These are phyloP conservation scores for Alternaria triticina DNA, from an alignment of 2,329 filamentous ascomycete species.

Conservation along the genomic window DNA sequence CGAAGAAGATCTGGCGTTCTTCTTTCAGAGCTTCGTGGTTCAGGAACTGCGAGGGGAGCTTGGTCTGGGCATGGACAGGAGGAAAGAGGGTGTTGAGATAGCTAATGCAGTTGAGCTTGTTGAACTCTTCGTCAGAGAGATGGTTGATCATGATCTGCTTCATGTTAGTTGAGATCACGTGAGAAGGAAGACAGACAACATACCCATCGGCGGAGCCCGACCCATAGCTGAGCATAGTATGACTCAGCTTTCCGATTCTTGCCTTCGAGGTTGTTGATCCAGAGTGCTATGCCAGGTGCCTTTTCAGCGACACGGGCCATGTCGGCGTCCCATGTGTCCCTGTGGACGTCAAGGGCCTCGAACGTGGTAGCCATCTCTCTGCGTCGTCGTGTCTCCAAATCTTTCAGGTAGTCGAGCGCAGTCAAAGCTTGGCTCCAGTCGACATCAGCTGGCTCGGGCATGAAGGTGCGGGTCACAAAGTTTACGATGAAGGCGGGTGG, in stretches of 20 bases:
- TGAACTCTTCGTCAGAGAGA: slow-evolving; percentile 66
- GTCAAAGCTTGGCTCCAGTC: slow-evolving; percentile 71
- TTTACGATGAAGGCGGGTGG: slow-evolving; percentile 68
- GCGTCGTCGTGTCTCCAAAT: slow-evolving; percentile 65
- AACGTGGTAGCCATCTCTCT: slow-evolving; percentile 64
- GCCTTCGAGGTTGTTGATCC: slow-evolving; percentile 60
- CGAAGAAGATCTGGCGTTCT: slow-evolving; percentile 68
- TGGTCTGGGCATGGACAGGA: slow-evolving; percentile 52
- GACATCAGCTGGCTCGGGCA: slow-evolving; percentile 61
- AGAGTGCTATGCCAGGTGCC: slow-evolving; percentile 62
- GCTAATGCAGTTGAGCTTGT: slow-evolving; percentile 69
- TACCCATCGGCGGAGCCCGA: slow-evolving; percentile 69
- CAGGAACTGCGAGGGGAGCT: slow-evolving; percentile 58
- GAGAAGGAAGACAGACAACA: slow-evolving; percentile 29
- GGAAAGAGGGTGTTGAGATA: slow-evolving; percentile 73
- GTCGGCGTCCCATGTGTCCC: slow-evolving; percentile 54
- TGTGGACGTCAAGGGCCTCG: slow-evolving; percentile 59
- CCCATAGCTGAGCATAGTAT: slow-evolving; percentile 65
- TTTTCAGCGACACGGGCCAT: slow-evolving; percentile 57
- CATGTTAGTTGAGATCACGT: slow-evolving; percentile 9
- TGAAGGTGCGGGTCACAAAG: slow-evolving; percentile 67
- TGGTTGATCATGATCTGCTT: slow-evolving; percentile 68
- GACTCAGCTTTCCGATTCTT: slow-evolving; percentile 47
- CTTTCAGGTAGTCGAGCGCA: slow-evolving; percentile 69
- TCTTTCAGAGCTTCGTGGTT: slow-evolving; percentile 59